These are phyloP conservation scores for Smittium mucronatum DNA, from an alignment of 371 early-diverging fungal species.

Conservation along the genomic window DNA sequence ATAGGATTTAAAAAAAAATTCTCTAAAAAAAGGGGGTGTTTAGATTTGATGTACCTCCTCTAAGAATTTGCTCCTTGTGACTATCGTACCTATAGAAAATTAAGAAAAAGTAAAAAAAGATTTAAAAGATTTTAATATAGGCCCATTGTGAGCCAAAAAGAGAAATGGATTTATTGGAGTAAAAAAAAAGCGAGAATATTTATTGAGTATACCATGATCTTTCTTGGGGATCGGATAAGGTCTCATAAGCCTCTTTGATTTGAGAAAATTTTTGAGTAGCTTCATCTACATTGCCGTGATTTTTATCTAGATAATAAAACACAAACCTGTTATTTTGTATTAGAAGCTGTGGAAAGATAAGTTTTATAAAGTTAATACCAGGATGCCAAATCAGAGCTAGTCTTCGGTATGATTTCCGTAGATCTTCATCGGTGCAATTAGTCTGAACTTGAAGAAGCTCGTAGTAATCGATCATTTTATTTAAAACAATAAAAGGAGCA, in stretches of 20 bases:
- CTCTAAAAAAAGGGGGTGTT: background rate
- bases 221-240: constrained; percentile 74
- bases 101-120: background rate
- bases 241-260: constrained; percentile 84
- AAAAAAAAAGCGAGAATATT: too few species aligned
- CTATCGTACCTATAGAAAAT: constrained; percentile 19
- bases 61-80: constrained; percentile 36
- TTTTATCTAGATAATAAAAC: constrained; percentile 54
- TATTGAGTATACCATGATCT: constrained; percentile 64
- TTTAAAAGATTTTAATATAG: constrained; percentile 8
- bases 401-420: constrained; percentile 75
- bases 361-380: constrained; percentile 34
- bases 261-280: constrained; percentile 72
- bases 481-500: too few species aligned
- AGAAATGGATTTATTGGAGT: too few species aligned
- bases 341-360: constrained; percentile 2
- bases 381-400: constrained; percentile 85
- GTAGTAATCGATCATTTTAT: constrained; percentile 51
- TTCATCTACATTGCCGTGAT: constrained; percentile 64
- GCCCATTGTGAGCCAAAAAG: too few species aligned
- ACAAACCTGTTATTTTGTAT: background rate
- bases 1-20: too few species aligned
- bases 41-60: constrained; percentile 19
- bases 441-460: constrained; percentile 72
- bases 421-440: constrained; percentile 55